Percentiles rank a stretch among this genome's conserved stretches.
Evolutionary conservation across 305 asterid species (phyloP).

Genomic region (Ajuga reptans): DNA sequence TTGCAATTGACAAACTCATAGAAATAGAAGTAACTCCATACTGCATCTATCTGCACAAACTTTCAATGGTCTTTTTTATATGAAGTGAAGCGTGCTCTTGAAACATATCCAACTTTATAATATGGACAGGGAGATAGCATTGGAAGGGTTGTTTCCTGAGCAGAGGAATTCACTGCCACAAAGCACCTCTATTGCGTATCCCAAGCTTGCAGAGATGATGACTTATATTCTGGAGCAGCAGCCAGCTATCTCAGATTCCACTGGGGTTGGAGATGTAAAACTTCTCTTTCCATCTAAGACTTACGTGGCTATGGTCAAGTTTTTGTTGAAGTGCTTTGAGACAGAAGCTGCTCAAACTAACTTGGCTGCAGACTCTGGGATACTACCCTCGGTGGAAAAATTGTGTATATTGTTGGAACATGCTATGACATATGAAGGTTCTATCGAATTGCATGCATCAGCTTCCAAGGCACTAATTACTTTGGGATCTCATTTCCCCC

Average conservation of each 20-base stretch:
- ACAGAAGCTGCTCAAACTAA: conserved; percentile 49
- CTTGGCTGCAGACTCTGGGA: conserved; percentile 39
- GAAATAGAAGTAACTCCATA: neutral
- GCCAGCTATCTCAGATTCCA: conserved; percentile 49
- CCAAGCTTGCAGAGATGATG: conserved; percentile 77
- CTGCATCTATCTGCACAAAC: conserved; percentile 10
- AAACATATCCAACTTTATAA: conserved; percentile 19
- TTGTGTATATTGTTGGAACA: conserved; percentile 70
- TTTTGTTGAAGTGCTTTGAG: conserved; percentile 89
- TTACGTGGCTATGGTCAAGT: conserved; percentile 75
- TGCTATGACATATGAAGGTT: conserved; percentile 85
- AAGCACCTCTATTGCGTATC: conserved; percentile 45
- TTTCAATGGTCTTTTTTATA: conserved; percentile 1
- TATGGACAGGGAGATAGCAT: conserved; percentile 78
- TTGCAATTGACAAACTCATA: neutral
- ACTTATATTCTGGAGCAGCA: conserved; percentile 67
- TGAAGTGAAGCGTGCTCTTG: conserved; percentile 4
- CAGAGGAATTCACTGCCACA: conserved; percentile 42
- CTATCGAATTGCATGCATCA: conserved; percentile 83
- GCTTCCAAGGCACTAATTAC: conserved; percentile 88
- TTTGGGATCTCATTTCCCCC: conserved; percentile 67
- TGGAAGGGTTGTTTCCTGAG: conserved; percentile 87
- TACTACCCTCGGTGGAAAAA: conserved; percentile 44
- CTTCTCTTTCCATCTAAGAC: conserved; percentile 70
- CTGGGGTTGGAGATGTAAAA: conserved; percentile 43